Conservation (phyloP, 768 basidiomycete genomes). For the Hortiboletus flavorubellus region DNA sequence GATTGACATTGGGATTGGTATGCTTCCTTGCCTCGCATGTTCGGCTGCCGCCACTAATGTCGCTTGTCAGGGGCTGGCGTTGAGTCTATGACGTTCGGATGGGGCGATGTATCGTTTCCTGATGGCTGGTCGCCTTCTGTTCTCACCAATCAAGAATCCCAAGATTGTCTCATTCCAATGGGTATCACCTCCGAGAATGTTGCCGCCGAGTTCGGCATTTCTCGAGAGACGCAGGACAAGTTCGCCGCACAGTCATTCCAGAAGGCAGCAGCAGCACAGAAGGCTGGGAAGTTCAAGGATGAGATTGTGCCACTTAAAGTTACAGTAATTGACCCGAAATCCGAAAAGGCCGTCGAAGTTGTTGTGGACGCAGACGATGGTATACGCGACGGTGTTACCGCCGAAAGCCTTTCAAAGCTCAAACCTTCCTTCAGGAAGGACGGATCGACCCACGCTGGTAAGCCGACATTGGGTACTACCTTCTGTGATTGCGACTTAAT, state of each 20-base stretch:
- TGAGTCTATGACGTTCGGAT: slow-evolving; percentile 86
- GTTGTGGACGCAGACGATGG: slow-evolving; percentile 83
- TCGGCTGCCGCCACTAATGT: not conserved
- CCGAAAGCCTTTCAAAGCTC: slow-evolving; percentile 72
- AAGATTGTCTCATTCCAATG: slow-evolving; percentile 85
- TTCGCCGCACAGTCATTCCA: slow-evolving; percentile 85
- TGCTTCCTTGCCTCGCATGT: slow-evolving; percentile 25
- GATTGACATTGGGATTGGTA: slow-evolving; percentile 88
- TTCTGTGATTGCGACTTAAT: slow-evolving; percentile 1
- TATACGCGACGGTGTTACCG: slow-evolving; percentile 80
- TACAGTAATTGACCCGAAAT: slow-evolving; percentile 68
- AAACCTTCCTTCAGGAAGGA: slow-evolving; percentile 82
- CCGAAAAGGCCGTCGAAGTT: slow-evolving; percentile 61
- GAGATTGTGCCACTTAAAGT: slow-evolving; percentile 84
- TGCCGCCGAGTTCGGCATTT: slow-evolving; percentile 69
- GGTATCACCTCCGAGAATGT: slow-evolving; percentile 96
- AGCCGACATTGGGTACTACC: slow-evolving; percentile 13
- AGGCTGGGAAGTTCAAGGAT: slow-evolving; percentile 74
- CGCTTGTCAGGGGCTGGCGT: slow-evolving; percentile 66
- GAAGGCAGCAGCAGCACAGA: slow-evolving; percentile 77
- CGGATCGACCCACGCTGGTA: slow-evolving; percentile 72
- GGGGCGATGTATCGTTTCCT: slow-evolving; percentile 54
- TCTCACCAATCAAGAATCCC: slow-evolving; percentile 61
- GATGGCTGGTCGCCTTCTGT: slow-evolving; percentile 63
- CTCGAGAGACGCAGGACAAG: slow-evolving; percentile 74